Evolutionary conservation across 1,284 basidiomycete species (phyloP).

Genomic region (Marasmius tenuissimus): DNA sequence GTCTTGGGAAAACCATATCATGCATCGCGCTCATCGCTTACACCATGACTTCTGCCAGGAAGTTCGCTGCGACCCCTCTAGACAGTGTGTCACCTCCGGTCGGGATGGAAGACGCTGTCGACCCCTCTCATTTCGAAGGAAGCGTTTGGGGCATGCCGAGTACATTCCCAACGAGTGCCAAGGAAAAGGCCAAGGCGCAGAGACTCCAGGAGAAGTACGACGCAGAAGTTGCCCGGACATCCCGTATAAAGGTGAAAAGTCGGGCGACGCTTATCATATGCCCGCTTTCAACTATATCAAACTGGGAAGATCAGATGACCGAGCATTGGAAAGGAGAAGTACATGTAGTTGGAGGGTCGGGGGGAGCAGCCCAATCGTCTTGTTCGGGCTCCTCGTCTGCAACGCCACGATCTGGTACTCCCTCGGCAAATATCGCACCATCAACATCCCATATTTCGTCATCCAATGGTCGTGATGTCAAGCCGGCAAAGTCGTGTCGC

Average conservation of each 20-base stretch:
- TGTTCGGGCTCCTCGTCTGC: conserved; percentile 24
- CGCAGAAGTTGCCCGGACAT: conserved; percentile 64
- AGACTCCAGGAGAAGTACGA: conserved; percentile 68
- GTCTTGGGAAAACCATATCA: conserved; percentile 96
- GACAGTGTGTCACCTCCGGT: conserved; percentile 42
- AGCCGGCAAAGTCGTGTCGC: conserved; percentile 34
- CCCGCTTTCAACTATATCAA: conserved; percentile 93
- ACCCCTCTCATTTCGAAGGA: conserved; percentile 70
- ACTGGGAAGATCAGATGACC: conserved; percentile 98
- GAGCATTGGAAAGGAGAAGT: conserved; percentile 93
- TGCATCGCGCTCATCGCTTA: conserved; percentile 90
- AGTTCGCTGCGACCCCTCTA: conserved; percentile 65
- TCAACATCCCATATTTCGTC: not conserved
- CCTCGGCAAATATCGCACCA: conserved; percentile 11
- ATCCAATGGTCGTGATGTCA: conserved; percentile 30
- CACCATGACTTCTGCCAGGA: conserved; percentile 71
- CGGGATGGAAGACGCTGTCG: conserved; percentile 40
- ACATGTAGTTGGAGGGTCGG: conserved; percentile 75
- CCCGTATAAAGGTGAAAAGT: conserved; percentile 77
- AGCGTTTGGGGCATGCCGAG: conserved; percentile 84
- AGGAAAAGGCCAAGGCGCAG: conserved; percentile 63
- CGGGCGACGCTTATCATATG: conserved; percentile 96
- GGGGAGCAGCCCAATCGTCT: conserved; percentile 37
- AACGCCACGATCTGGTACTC: conserved; percentile 20
- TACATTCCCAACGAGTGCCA: conserved; percentile 36